Evolutionary conservation across 768 basidiomycete genomes (phyloP).

Genomic region (Phanerochaete carnosa): DNA sequence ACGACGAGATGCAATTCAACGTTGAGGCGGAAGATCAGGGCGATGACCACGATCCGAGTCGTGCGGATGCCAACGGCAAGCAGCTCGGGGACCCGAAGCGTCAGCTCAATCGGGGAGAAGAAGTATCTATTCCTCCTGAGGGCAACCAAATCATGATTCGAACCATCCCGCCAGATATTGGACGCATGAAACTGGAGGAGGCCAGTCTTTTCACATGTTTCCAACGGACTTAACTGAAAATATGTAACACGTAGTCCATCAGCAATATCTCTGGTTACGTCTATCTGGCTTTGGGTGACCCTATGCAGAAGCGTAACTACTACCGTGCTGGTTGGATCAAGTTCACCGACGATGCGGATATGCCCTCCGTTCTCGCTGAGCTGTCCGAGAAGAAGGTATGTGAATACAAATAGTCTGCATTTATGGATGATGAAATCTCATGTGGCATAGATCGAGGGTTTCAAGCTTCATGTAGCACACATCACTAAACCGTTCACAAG

Average conservation of each 20-base stretch:
- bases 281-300: slow-evolving; percentile 89
- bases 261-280: slow-evolving; percentile 75
- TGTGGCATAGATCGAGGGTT: slow-evolving; percentile 76
- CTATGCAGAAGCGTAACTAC: slow-evolving; percentile 88
- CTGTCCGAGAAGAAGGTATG: slow-evolving; percentile 83
- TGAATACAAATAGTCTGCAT: not conserved
- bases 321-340: slow-evolving; percentile 94
- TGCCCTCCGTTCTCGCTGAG: slow-evolving; percentile 66
- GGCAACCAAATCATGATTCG: slow-evolving; percentile 93
- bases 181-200: slow-evolving; percentile 85
- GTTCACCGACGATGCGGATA: slow-evolving; percentile 83
- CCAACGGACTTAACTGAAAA: slow-evolving; percentile 10
- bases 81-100: slow-evolving; percentile 58
- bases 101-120: slow-evolving; percentile 55
- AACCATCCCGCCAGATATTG: slow-evolving; percentile 91
- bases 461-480: slow-evolving; percentile 89
- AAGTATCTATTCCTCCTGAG: slow-evolving; percentile 60
- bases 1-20: slow-evolving; percentile 76
- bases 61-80: slow-evolving; percentile 29
- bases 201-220: slow-evolving; percentile 39
- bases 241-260: slow-evolving; percentile 61
- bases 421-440: not conserved
- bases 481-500: slow-evolving; percentile 75
- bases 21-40: slow-evolving; percentile 71
- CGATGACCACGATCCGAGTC: slow-evolving; percentile 52